Conservation (phyloP, 2,329 filamentous ascomycete species). For the Akanthomyces dipterigenus region DNA sequence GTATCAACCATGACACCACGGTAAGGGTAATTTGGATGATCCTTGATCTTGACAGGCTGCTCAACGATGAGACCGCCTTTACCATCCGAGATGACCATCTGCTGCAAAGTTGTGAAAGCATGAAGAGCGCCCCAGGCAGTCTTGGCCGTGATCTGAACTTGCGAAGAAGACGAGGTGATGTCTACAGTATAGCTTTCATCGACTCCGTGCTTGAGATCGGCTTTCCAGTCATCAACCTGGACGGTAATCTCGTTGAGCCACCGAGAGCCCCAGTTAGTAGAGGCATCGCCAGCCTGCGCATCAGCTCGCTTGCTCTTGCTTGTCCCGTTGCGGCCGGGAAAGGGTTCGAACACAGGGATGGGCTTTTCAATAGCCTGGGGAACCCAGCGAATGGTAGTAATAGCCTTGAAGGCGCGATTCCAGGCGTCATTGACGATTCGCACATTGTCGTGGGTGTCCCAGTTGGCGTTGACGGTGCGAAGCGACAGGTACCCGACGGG, state of each 20-base stretch:
- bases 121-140: conserved; percentile 49
- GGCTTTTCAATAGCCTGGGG: conserved; percentile 47
- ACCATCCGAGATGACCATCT: conserved; percentile 44
- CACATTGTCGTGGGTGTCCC: conserved; percentile 12
- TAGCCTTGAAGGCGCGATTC: conserved; percentile 40
- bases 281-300: background rate
- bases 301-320: conserved; percentile 23
- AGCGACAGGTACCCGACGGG: conserved; percentile 15
- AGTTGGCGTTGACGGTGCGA: conserved; percentile 14
- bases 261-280: conserved; percentile 9
- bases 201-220: conserved; percentile 47
- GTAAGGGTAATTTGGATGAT: conserved; percentile 45
- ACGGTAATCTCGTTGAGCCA: conserved; percentile 38
- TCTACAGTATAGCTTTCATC: conserved; percentile 50
- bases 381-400: conserved; percentile 45
- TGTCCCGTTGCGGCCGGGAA: conserved; percentile 35
- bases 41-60: conserved; percentile 43
- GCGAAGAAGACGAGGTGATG: conserved; percentile 30
- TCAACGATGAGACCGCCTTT: conserved; percentile 40
- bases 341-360: conserved; percentile 41
- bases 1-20: conserved; percentile 50
- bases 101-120: conserved; percentile 51
- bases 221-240: conserved; percentile 35
- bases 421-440: conserved; percentile 38
- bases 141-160: conserved; percentile 38